Evolutionary conservation across 1,284 basidiomycete species (phyloP).

Genomic region (Amanita bisporigera): DNA sequence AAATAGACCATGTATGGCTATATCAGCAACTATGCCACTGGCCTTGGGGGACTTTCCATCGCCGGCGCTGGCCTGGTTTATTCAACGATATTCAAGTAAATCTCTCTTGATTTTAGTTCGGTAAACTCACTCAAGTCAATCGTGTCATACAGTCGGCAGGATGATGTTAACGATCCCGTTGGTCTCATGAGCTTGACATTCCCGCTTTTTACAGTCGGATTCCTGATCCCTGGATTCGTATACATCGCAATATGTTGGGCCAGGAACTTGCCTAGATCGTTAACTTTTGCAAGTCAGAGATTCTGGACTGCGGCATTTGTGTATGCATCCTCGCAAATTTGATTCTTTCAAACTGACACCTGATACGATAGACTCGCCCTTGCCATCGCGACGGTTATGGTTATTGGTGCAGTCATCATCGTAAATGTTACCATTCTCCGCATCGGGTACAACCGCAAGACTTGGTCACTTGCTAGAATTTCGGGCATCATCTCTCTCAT

Average conservation of each 20-base stretch:
- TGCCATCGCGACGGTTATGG: not conserved
- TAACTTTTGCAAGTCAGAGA: constrained; percentile 6
- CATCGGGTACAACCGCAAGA: not conserved
- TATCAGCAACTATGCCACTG: not conserved
- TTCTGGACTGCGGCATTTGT: constrained; percentile 1
- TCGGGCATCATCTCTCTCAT: not conserved
- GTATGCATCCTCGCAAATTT: not conserved
- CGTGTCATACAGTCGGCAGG: not conserved
- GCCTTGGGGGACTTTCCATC: not conserved
- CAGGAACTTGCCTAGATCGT: not conserved
- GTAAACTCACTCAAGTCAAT: not conserved
- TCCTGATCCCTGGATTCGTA: constrained; percentile 1
- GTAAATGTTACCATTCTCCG: constrained; percentile 1
- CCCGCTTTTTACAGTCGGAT: constrained; percentile 2
- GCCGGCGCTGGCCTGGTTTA: constrained; percentile 3
- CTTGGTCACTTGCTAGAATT: not conserved
- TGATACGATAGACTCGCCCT: not conserved
- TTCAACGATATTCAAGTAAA: constrained; percentile 3
- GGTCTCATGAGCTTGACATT: constrained; percentile 5
- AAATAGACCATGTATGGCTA: not conserved
- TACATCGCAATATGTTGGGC: not conserved
- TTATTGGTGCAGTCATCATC: constrained; percentile 1
- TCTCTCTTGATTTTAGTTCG: too few relatives aligned
- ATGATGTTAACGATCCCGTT: not conserved
- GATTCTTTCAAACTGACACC: not conserved